These are phyloP conservation scores for Moricandia arvensis DNA, from an alignment of 345 rosid species.

Conservation along the genomic window DNA sequence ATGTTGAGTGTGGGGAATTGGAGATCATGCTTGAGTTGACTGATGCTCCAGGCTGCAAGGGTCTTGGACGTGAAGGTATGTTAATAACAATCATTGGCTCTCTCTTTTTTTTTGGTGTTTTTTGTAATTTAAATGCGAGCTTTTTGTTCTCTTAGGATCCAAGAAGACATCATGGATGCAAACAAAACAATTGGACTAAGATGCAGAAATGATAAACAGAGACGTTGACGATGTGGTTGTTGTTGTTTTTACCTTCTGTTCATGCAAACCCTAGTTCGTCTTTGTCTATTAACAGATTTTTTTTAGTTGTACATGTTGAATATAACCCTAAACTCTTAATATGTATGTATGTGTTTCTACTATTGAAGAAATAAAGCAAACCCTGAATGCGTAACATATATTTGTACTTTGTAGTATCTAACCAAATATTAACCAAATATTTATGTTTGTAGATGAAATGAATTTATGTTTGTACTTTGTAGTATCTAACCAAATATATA, in stretches of 20 bases:
- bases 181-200: conserved; percentile 38
- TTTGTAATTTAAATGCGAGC: not conserved
- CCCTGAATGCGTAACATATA: too few species aligned
- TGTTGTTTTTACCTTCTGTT: not conserved
- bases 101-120: not conserved
- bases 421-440: too few species aligned
- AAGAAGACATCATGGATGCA: conserved; percentile 43
- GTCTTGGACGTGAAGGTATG: conserved; percentile 42
- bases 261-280: conserved; percentile 23
- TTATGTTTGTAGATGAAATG: too few species aligned
- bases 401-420: not conserved
- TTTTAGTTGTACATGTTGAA: conserved; percentile 31
- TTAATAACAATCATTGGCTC: not conserved
- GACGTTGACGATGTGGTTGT: conserved; percentile 21
- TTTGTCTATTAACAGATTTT: conserved; percentile 15
- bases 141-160: conserved; percentile 22
- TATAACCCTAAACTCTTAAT: conserved; percentile 12
- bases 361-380: conserved; percentile 31
- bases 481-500: too few species aligned
- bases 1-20: conserved; percentile 68
- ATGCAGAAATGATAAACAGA: conserved; percentile 4
- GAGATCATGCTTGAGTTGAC: conserved; percentile 69
- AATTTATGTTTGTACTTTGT: too few species aligned
- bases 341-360: conserved; percentile 27
- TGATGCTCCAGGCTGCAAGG: conserved; percentile 48